A percentile compares a stretch with the other conserved stretches of the same genome.
phyloP scores from a whole-genome alignment of 148 eudicot species.

The Cornus florida region DNA sequence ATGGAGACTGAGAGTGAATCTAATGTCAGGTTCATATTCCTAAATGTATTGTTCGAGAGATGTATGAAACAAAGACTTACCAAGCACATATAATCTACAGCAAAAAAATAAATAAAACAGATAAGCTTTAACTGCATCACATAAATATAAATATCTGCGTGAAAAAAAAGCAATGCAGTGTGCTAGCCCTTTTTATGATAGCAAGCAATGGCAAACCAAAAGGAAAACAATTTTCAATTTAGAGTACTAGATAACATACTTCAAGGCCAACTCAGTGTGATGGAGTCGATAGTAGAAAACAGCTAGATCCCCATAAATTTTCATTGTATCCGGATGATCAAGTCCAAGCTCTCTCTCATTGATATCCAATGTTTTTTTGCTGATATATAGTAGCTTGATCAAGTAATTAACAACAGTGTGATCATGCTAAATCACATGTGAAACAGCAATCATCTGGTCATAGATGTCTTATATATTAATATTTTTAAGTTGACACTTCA shows the following conservation, averaged over 20 bases:
- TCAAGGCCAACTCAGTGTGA: slow-evolving; percentile 89
- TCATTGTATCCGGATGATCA: slow-evolving; percentile 98
- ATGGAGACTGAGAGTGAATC: not conserved
- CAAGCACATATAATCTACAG: not conserved
- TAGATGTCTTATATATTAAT: not conserved
- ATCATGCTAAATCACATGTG: not conserved
- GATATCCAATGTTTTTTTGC: slow-evolving; percentile 95
- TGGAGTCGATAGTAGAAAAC: slow-evolving; percentile 96
- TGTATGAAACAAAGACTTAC: too few species aligned
- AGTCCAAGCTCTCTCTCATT: slow-evolving; percentile 98
- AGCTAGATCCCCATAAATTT: slow-evolving; percentile 93
- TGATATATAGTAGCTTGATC: slow-evolving; percentile 91
- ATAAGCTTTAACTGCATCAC: not conserved
- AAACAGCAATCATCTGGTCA: not conserved
- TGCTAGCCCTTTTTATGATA: not conserved
- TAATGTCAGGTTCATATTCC: not conserved
- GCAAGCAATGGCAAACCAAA: not conserved
- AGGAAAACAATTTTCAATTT: not conserved
- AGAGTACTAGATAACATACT: slow-evolving; percentile 33
- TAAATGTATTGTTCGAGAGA: not conserved
- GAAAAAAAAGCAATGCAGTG: not conserved
- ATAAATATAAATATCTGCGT: not conserved
- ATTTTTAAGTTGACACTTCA: not conserved
- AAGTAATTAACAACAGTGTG: not conserved
- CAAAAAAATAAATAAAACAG: not conserved